phyloP scores from a whole-genome alignment of 2,329 filamentous ascomycete species.

The Diaporthe vaccinii region DNA sequence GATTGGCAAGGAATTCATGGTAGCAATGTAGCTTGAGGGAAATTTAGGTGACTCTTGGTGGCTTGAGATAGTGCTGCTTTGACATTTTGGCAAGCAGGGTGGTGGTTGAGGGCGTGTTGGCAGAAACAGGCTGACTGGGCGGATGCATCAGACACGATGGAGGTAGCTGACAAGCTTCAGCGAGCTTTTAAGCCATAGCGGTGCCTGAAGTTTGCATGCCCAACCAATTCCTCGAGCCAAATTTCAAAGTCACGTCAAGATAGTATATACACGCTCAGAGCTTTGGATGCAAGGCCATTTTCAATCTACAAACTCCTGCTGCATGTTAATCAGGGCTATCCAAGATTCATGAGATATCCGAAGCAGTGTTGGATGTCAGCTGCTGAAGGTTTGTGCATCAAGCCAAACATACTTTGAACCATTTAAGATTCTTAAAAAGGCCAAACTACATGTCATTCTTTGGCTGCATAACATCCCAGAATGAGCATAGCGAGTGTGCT shows the following conservation, averaged over 20 bases:
- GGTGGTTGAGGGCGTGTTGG: neutral
- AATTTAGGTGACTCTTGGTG: neutral
- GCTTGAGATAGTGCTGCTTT: neutral
- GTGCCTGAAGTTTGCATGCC: neutral
- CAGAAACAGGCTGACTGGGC: neutral
- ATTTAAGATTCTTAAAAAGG: neutral
- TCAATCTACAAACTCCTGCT: neutral
- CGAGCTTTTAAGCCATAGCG: neutral
- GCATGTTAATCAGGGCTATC: neutral
- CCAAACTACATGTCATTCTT: neutral
- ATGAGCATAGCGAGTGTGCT: neutral
- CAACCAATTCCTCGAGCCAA: no score
- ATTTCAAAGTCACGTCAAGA: neutral
- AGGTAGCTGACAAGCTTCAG: neutral
- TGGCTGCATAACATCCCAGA: neutral
- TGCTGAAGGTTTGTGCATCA: neutral
- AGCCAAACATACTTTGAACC: neutral
- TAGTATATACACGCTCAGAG: no score
- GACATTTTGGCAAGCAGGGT: neutral
- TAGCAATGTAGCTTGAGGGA: neutral
- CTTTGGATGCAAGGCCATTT: no score
- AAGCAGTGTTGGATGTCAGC: no score
- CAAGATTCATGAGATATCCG: no score
- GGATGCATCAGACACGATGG: neutral
- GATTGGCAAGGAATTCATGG: neutral